phyloP scores from a whole-genome alignment of 2,329 filamentous ascomycete species.

The Nannizziopsis arthrosporioides region DNA sequence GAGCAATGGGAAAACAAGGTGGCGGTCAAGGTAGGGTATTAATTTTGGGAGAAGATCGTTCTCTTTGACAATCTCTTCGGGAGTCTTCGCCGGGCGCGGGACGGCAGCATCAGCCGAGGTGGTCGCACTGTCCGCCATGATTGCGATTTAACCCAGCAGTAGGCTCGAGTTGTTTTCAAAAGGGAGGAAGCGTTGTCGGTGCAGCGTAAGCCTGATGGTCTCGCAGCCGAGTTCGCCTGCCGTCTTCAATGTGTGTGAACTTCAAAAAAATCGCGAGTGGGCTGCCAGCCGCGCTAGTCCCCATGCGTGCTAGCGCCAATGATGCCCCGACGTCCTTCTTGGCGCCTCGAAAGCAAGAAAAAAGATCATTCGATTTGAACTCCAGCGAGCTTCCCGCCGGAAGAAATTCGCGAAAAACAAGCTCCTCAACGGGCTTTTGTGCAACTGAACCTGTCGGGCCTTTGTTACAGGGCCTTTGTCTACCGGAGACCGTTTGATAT shows the following conservation, averaged over 20 bases:
- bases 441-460: no score
- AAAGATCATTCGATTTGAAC: slow-evolving; percentile 4
- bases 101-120: slow-evolving; percentile 40
- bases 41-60: slow-evolving; percentile 79
- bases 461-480: no score
- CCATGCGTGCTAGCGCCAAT: neutral
- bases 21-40: slow-evolving; percentile 83
- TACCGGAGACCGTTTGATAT: neutral
- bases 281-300: slow-evolving; percentile 1
- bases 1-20: slow-evolving; percentile 90
- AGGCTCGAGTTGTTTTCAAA: slow-evolving; percentile 4
- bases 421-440: no score
- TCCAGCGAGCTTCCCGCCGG: neutral
- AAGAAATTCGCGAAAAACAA: neutral
- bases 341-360: slow-evolving; percentile 2
- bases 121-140: slow-evolving; percentile 43
- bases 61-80: slow-evolving; percentile 51
- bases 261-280: slow-evolving; percentile 9
- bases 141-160: slow-evolving; percentile 17
- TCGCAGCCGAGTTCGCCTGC: slow-evolving; percentile 4
- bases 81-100: slow-evolving; percentile 32
- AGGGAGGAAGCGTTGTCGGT: slow-evolving; percentile 3
- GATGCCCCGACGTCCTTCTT: neutral
- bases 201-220: neutral
- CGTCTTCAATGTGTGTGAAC: slow-evolving; percentile 6